Percentiles rank a stretch among this genome's conserved stretches.
Evolutionary conservation across 1,284 basidiomycete genomes (phyloP).

Genomic region (Cutaneotrichosporon sp.): DNA sequence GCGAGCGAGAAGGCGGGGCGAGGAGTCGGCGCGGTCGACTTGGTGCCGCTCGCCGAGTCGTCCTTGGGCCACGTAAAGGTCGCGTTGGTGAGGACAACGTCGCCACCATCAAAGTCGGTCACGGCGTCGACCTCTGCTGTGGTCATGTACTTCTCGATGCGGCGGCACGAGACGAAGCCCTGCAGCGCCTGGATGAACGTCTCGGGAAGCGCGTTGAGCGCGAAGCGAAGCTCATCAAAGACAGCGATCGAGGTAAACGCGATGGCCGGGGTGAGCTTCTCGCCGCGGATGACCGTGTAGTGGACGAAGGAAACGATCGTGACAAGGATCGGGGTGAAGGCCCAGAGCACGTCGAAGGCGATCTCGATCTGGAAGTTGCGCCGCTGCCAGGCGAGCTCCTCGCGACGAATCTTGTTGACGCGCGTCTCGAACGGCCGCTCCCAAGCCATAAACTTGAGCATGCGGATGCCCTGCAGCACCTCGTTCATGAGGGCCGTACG

Average conservation of each 20-base stretch:
- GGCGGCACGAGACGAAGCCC: constrained; percentile 77
- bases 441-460: constrained; percentile 98
- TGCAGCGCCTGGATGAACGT: constrained; percentile 85
- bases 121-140: constrained; percentile 68
- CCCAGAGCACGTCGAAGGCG: constrained; percentile 78
- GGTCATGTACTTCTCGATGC: constrained; percentile 85
- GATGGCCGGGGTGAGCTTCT: constrained; percentile 74
- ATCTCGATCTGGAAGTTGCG: constrained; percentile 85
- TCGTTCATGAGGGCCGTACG: constrained; percentile 91
- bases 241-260: constrained; percentile 76
- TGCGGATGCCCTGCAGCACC: constrained; percentile 84
- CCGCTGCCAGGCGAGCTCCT: constrained; percentile 79
- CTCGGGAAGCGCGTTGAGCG: constrained; percentile 80
- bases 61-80: constrained; percentile 89
- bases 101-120: constrained; percentile 58
- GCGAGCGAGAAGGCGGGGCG: constrained; percentile 74
- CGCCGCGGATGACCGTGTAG: constrained; percentile 62
- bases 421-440: constrained; percentile 82
- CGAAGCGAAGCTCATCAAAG: constrained; percentile 74
- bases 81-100: constrained; percentile 74
- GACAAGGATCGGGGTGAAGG: constrained; percentile 50
- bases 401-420: constrained; percentile 71
- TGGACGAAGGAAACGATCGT: constrained; percentile 59
- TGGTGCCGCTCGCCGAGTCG: constrained; percentile 34
- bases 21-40: constrained; percentile 68